Conservation (phyloP, 1,284 basidiomycete genomes). For the Cutaneotrichosporon sp. region DNA sequence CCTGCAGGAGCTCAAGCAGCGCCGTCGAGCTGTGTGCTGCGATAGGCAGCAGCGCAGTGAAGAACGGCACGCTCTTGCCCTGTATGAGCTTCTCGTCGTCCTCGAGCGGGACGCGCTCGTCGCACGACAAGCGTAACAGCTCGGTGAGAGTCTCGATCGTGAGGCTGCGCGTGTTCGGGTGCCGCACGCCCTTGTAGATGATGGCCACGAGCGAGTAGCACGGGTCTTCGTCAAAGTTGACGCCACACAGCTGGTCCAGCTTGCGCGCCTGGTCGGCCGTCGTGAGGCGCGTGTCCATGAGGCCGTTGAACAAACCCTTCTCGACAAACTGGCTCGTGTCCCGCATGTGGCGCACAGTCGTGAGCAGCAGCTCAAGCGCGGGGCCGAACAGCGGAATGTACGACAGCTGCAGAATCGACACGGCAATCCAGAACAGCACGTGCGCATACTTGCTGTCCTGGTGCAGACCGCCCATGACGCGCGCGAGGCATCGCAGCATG, state of each 20-base stretch:
- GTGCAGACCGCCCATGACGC: conserved; percentile 65
- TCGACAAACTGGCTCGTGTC: conserved; percentile 51
- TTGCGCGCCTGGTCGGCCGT: conserved; percentile 66
- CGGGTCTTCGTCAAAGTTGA: conserved; percentile 73
- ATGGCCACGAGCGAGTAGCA: conserved; percentile 74
- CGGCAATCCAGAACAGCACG: conserved; percentile 77
- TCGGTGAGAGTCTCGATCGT: conserved; percentile 31
- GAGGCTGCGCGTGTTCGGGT: conserved; percentile 55
- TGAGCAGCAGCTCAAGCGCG: conserved; percentile 61
- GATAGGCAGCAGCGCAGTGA: conserved; percentile 69
- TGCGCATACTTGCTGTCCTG: conserved; percentile 66
- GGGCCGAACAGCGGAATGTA: conserved; percentile 65
- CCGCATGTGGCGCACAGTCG: conserved; percentile 49
- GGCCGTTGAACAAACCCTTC: conserved; percentile 49
- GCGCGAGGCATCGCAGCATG: conserved; percentile 78
- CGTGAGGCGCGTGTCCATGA: conserved; percentile 62
- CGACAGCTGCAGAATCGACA: conserved; percentile 71
- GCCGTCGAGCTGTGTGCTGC: conserved; percentile 57
- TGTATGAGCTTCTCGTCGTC: conserved; percentile 47
- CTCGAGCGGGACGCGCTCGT: conserved; percentile 25
- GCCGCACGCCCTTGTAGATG: conserved; percentile 78
- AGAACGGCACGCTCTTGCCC: conserved; percentile 67
- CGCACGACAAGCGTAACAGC: conserved; percentile 55
- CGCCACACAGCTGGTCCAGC: conserved; percentile 64
- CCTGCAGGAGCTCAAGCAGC: conserved; percentile 55